Evolutionary conservation across 371 early-diverging fungal species (phyloP).

Genomic region (Parasitella parasitica): DNA sequence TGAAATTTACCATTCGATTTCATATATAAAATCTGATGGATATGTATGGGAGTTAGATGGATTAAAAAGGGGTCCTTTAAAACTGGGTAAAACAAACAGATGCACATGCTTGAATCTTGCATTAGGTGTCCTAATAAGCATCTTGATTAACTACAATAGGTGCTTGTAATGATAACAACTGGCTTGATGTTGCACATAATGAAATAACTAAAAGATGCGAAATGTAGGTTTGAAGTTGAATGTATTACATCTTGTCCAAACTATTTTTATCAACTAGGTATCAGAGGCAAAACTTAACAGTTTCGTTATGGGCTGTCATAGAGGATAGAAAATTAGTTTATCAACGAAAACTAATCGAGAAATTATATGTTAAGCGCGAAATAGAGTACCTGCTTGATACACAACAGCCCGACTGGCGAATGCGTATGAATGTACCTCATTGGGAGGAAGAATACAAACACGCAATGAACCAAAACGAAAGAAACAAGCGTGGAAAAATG

Average conservation of each 20-base stretch:
- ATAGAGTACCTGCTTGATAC: conserved; percentile 15
- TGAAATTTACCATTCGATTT: conserved; percentile 39
- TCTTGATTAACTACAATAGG: not conserved
- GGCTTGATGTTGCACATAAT: conserved; percentile 7
- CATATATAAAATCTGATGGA: conserved; percentile 37
- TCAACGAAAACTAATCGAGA: conserved; percentile 17
- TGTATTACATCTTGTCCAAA: too few relatives aligned
- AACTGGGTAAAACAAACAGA: conserved; percentile 21
- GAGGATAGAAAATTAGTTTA: conserved; percentile 20
- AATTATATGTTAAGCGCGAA: conserved; percentile 7
- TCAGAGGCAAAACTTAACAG: conserved; percentile 6
- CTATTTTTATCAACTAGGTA: conserved; percentile 8
- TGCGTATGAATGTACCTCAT: not conserved
- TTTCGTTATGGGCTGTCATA: conserved; percentile 21
- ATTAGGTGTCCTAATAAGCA: not conserved
- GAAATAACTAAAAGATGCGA: conserved; percentile 13
- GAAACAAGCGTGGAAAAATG: conserved; percentile 13
- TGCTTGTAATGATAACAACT: conserved; percentile 15
- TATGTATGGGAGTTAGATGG: conserved; percentile 52
- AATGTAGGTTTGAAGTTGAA: too few relatives aligned
- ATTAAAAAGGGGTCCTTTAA: conserved; percentile 37
- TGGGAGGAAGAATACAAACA: conserved; percentile 28
- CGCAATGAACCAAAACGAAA: conserved; percentile 1
- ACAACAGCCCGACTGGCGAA: conserved; percentile 21
- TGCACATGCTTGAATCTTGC: not conserved